Evolutionary conservation across 352 stramenopile species (phyloP).

Genomic region (Phytophthora fragariaefolia): DNA sequence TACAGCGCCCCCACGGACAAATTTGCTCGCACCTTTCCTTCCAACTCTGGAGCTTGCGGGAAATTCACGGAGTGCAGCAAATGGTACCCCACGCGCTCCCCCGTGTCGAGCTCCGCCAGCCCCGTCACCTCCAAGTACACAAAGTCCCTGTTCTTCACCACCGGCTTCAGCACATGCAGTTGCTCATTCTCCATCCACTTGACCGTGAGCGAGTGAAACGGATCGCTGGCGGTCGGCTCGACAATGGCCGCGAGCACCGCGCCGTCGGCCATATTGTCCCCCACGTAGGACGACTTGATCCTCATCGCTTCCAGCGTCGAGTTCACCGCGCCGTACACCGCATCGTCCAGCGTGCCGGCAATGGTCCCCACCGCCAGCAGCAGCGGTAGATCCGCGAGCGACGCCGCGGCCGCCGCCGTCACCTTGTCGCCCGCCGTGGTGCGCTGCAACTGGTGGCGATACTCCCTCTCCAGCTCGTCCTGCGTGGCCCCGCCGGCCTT

Average conservation of each 20-base stretch:
- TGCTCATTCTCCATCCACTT: constrained; percentile 50
- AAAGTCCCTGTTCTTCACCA: constrained; percentile 62
- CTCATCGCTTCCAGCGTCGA: constrained; percentile 38
- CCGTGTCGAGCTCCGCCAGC: constrained; percentile 33
- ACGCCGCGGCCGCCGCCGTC: constrained; percentile 25
- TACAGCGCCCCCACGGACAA: constrained; percentile 52
- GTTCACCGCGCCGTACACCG: constrained; percentile 50
- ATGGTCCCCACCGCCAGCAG: constrained; percentile 41
- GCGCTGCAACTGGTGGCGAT: constrained; percentile 20
- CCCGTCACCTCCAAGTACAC: constrained; percentile 65
- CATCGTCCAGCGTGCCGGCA: constrained; percentile 43
- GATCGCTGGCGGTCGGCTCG: constrained; percentile 45
- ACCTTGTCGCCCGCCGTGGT: constrained; percentile 19
- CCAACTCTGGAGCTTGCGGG: constrained; percentile 37
- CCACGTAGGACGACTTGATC: constrained; percentile 52
- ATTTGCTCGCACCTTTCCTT: constrained; percentile 32
- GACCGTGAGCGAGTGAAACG: constrained; percentile 48
- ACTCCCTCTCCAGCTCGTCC: constrained; percentile 33
- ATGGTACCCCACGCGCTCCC: constrained; percentile 63
- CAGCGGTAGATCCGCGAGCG: constrained; percentile 35
- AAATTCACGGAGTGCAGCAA: constrained; percentile 63
- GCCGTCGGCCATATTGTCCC: constrained; percentile 49
- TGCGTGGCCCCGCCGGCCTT: constrained; percentile 26
- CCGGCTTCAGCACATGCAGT: constrained; percentile 28
- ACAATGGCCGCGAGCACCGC: constrained; percentile 57